Conservation (phyloP, 345 rosid species). For the Eucalyptus regnans region DNA sequence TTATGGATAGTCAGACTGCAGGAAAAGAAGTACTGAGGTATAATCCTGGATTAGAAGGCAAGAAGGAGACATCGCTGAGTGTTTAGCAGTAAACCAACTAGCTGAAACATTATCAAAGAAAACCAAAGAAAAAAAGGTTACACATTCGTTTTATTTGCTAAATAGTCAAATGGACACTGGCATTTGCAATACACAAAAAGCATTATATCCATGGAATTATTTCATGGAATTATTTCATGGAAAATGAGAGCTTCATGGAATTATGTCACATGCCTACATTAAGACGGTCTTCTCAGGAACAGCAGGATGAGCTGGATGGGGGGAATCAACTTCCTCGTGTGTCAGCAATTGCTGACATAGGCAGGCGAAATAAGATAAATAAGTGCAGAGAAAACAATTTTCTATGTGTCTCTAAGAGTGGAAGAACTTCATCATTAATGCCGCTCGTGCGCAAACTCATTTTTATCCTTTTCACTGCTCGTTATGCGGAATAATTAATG, state of each 20-base stretch:
- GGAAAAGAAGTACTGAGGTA: not conserved
- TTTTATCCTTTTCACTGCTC: not conserved
- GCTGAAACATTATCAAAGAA: not conserved
- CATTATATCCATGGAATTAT: not conserved
- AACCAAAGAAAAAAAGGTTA: not conserved
- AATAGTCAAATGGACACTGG: not conserved
- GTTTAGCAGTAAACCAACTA: not conserved
- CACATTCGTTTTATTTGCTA: not conserved
- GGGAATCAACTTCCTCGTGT: not conserved
- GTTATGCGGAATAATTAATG: not conserved
- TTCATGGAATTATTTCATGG: not conserved
- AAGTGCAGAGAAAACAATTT: not conserved
- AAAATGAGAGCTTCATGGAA: not conserved
- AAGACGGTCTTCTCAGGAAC: not conserved
- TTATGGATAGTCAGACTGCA: not conserved
- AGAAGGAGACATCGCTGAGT: not conserved
- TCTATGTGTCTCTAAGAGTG: not conserved
- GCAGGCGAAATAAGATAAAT: not conserved
- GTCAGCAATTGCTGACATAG: not conserved
- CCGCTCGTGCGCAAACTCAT: not conserved
- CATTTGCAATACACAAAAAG: not conserved
- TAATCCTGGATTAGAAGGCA: not conserved
- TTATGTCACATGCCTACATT: not conserved
- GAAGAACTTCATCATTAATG: not conserved
- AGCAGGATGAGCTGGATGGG: not conserved